These are phyloP conservation scores for Sparassis latifolia DNA, from an alignment of 1,284 basidiomycete genomes.

Conservation along the genomic window DNA sequence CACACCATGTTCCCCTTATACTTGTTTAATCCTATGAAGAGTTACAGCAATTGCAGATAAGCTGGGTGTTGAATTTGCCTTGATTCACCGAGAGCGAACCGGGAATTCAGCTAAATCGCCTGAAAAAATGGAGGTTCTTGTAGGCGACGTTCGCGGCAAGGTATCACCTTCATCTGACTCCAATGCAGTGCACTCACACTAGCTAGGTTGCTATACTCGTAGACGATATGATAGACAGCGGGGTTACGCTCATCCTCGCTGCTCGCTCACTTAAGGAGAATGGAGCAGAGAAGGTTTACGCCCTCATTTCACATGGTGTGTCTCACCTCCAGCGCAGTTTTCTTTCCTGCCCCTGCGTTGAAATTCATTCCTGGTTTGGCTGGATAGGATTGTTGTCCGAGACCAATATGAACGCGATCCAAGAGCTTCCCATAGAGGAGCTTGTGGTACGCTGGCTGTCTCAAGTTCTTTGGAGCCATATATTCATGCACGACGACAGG, in stretches of 20 bases:
- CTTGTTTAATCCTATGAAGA: slow-evolving; percentile 32
- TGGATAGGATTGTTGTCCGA: slow-evolving; percentile 74
- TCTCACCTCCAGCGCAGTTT: too few relatives aligned
- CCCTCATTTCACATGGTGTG: slow-evolving; percentile 73
- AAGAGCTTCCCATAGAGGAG: slow-evolving; percentile 76
- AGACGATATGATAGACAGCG: slow-evolving; percentile 98
- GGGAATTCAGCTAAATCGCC: slow-evolving; percentile 44
- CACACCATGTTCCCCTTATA: too few relatives aligned
- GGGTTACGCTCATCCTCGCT: slow-evolving; percentile 82
- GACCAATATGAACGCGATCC: slow-evolving; percentile 71
- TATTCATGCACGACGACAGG: slow-evolving; percentile 27
- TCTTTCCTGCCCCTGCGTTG: too few relatives aligned
- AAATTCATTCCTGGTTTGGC: too few relatives aligned
- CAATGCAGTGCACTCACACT: too few relatives aligned
- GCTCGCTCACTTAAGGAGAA: slow-evolving; percentile 82
- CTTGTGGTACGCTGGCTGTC: slow-evolving; percentile 67
- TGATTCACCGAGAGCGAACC: slow-evolving; percentile 91
- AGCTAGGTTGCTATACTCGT: slow-evolving; percentile 83
- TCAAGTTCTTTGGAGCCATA: too few relatives aligned
- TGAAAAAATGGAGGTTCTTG: slow-evolving; percentile 89
- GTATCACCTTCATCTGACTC: slow-evolving; percentile 28
- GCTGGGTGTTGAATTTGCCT: slow-evolving; percentile 91
- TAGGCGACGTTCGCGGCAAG: slow-evolving; percentile 93
- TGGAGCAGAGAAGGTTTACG: slow-evolving; percentile 88
- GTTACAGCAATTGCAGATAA: slow-evolving; percentile 95